phyloP scores from a whole-genome alignment of 257 asterid genomes.

The Gardenia jasminoides region DNA sequence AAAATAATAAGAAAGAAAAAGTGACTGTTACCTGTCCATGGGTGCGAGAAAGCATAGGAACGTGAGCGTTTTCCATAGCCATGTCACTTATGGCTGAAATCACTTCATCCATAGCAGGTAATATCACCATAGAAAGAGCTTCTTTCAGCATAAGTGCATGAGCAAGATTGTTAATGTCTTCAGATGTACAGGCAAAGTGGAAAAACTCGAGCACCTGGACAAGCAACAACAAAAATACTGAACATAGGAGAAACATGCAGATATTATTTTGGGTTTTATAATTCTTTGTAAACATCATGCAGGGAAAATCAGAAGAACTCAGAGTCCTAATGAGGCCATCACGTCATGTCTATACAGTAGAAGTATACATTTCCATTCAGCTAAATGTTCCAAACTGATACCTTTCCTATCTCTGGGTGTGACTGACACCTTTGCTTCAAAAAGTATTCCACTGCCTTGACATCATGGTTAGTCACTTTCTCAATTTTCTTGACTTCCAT shows the following conservation, averaged over 20 bases:
- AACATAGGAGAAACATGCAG: neutral
- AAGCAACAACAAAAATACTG: neutral
- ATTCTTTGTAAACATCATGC: neutral
- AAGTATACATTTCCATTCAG: neutral
- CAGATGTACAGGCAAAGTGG: slow-evolving; percentile 58
- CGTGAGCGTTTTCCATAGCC: slow-evolving; percentile 34
- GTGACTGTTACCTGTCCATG: slow-evolving; percentile 46
- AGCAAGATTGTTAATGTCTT: slow-evolving; percentile 56
- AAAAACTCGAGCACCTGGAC: slow-evolving; percentile 49
- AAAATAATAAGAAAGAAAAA: neutral
- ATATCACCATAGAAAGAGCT: slow-evolving; percentile 30
- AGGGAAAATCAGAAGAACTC: neutral
- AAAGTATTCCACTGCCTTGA: slow-evolving; percentile 59
- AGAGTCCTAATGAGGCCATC: neutral
- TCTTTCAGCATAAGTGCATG: slow-evolving; percentile 52
- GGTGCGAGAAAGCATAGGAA: slow-evolving; percentile 58
- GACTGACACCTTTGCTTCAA: slow-evolving; percentile 55
- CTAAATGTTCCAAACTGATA: neutral
- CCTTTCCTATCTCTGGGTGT: slow-evolving; percentile 75
- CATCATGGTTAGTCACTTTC: slow-evolving; percentile 54
- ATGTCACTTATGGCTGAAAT: slow-evolving; percentile 31
- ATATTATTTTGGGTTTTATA: neutral
- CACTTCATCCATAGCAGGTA: slow-evolving; percentile 45
- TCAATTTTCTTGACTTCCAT: slow-evolving; percentile 48
- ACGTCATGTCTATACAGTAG: neutral